These are phyloP conservation scores for Talaromyces sp. DNA, from an alignment of 2,329 filamentous ascomycete species.

Conservation along the genomic window DNA sequence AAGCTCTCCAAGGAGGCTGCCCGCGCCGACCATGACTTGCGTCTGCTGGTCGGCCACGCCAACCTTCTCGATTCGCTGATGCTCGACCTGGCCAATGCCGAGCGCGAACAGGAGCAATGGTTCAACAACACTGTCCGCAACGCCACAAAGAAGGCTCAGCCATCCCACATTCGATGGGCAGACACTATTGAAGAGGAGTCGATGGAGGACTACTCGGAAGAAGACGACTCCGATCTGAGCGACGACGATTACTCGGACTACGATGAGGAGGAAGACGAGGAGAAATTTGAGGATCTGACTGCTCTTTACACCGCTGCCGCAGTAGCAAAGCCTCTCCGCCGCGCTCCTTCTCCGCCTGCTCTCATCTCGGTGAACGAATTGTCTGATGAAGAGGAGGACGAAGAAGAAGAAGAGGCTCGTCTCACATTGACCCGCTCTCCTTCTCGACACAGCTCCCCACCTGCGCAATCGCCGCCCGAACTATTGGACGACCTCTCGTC, in stretches of 20 bases:
- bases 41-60: constrained; percentile 92
- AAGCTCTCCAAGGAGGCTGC: constrained; percentile 94
- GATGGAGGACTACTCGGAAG: constrained; percentile 67
- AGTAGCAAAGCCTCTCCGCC: constrained; percentile 22
- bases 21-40: constrained; percentile 87
- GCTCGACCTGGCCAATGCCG: constrained; percentile 85
- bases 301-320: constrained; percentile 19
- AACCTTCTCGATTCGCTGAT: constrained; percentile 96
- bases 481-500: constrained; percentile 67
- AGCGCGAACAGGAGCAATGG: constrained; percentile 93
- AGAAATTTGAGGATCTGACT: constrained; percentile 14
- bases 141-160: constrained; percentile 62
- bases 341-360: constrained; percentile 31
- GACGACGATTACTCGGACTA: constrained; percentile 47
- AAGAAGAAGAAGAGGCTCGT: constrained; percentile 58
- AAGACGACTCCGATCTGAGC: constrained; percentile 54
- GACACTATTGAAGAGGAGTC: constrained; percentile 71
- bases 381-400: constrained; percentile 59
- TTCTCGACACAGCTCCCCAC: constrained; percentile 64
- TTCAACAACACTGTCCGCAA: constrained; percentile 93
- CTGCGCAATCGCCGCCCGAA: constrained; percentile 44
- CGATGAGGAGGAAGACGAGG: constrained; percentile 38
- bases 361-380: constrained; percentile 42
- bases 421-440: constrained; percentile 66
- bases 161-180: constrained; percentile 75